Percentiles rank a stretch among this genome's conserved stretches.
phyloP scores from a whole-genome alignment of 208 protist species.

The Acanthamoeba polyphaga region DNA sequence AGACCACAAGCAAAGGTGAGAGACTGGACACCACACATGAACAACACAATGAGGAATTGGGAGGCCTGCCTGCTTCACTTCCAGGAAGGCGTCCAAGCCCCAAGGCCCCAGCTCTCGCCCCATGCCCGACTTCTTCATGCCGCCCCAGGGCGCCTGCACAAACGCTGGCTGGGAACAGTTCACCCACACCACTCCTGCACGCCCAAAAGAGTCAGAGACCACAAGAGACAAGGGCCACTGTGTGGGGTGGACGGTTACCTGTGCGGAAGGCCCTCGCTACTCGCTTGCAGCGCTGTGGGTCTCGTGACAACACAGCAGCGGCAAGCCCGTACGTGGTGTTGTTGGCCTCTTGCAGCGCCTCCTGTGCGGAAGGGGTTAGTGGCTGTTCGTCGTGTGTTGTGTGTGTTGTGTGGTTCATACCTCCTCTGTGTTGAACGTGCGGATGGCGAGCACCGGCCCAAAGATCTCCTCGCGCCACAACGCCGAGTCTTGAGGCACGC shows the following conservation, averaged over 20 bases:
- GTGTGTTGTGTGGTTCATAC: neutral
- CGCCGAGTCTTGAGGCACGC: neutral
- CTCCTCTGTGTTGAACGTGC: conserved; percentile 27
- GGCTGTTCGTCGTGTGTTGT: neutral
- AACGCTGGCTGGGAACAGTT: conserved; percentile 76
- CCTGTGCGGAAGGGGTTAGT: neutral
- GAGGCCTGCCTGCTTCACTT: conserved; percentile 56
- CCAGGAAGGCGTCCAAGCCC: conserved; percentile 63
- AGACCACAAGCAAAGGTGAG: too few species aligned
- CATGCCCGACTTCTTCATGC: conserved; percentile 43
- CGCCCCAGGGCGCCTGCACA: conserved; percentile 70
- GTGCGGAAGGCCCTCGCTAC: neutral
- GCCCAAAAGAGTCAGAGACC: too few species aligned
- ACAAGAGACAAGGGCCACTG: too few species aligned
- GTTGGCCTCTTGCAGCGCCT: conserved; percentile 62
- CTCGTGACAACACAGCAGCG: conserved; percentile 46
- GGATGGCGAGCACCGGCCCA: conserved; percentile 55
- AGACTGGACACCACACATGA: too few species aligned
- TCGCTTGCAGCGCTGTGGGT: neutral
- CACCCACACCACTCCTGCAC: conserved; percentile 53
- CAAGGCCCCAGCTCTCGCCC: conserved; percentile 61
- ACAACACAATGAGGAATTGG: neutral
- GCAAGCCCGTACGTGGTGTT: conserved; percentile 49
- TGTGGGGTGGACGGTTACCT: neutral
- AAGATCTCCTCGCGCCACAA: conserved; percentile 71